Base-by-base conservation (phyloP, 2,329 filamentous ascomycete genomes). In the Pestalotiopsis sp. region DNA sequence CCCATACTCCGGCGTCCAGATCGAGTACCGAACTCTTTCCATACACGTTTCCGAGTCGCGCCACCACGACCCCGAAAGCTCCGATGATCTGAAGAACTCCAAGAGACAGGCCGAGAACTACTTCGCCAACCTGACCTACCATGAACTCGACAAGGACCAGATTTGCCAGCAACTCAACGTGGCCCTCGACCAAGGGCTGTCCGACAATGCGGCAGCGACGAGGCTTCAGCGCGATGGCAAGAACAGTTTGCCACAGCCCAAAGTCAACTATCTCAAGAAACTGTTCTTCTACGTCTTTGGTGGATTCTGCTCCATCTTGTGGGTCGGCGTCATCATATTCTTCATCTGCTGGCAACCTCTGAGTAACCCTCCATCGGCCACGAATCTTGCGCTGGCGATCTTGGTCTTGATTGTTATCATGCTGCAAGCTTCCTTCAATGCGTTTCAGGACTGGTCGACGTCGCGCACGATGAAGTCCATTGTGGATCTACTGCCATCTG, bases 361-460 rank as follows among this genome's bases (percentile, higher is more conserved):
- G 61, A 82, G 82, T 71, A 74, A 81, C 57, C 83, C 83, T 0
- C 83, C 83, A 0, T 81, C 81, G 2, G 67, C 75, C 1, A 80
- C 81, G 31, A 85, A 85, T 71, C 78, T 85, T 1, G 81, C 81
- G 14, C 78, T 85, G 7, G 82, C 83, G 4, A 80, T 85, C 62
- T 78, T 85, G 1, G 79, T 85, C 45, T 72, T 85, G 71, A 81
- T 85, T 59, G 83, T 85, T 69, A 84, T 85, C 67, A 72, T 82
- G 38, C 79, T 85, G 0, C 83, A 85, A 68, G 83, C 83, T 41
- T 74, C 75, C 38, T 85, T 85, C 72, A 82, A 81, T 0, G 82
- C 81, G 5, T 85, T 85, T 61, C 81, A 84, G 72, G 83, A 85
- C 67, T 85, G 82, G 81, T 85, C 82, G 0, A 84, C 82, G 1